Percentiles rank a stretch among this genome's conserved stretches.
These are phyloP conservation scores for Neurospora africana DNA, from an alignment of 495 filamentous ascomycete species.

Conservation along the genomic window DNA sequence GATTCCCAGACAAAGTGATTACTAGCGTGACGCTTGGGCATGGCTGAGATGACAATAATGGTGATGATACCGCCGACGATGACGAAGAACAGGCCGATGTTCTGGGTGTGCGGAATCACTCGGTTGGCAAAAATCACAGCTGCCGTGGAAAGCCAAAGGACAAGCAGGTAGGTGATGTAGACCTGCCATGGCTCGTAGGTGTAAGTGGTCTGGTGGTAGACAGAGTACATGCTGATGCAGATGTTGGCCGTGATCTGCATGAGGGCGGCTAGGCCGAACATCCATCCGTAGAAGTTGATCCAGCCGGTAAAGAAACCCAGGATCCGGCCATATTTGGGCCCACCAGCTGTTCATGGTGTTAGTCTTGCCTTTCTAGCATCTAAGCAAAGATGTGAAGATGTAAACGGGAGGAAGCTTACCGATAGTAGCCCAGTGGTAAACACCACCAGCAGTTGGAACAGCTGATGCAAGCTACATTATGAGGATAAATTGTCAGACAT, in stretches of 20 bases:
- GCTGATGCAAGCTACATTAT: slow-evolving; percentile 56
- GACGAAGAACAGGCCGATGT: slow-evolving; percentile 58
- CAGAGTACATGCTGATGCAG: slow-evolving; percentile 57
- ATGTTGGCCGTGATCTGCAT: slow-evolving; percentile 58
- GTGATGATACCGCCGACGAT: slow-evolving; percentile 59
- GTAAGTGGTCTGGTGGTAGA: slow-evolving; percentile 54
- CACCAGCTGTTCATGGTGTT: slow-evolving; percentile 32
- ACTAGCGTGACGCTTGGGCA: slow-evolving; percentile 55
- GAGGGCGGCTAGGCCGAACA: slow-evolving; percentile 54
- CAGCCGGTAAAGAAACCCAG: slow-evolving; percentile 71
- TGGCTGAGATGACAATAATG: slow-evolving; percentile 62
- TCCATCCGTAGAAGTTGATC: slow-evolving; percentile 75
- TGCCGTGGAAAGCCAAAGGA: slow-evolving; percentile 54
- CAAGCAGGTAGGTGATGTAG: slow-evolving; percentile 57
- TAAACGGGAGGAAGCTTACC: slow-evolving; percentile 14
- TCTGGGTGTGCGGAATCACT: slow-evolving; percentile 53
- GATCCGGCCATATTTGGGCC: slow-evolving; percentile 54
- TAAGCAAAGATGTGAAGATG: neutral
- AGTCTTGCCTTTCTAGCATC: neutral
- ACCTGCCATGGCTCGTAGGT: slow-evolving; percentile 59
- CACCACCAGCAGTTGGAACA: slow-evolving; percentile 70
- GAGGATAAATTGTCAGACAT: neutral
- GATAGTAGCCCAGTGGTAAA: slow-evolving; percentile 79
- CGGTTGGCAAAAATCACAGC: slow-evolving; percentile 62
- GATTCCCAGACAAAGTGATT: slow-evolving; percentile 50